Base-by-base conservation (phyloP, 2,329 filamentous ascomycete genomes). In the Thielaviopsis ethacetica region DNA sequence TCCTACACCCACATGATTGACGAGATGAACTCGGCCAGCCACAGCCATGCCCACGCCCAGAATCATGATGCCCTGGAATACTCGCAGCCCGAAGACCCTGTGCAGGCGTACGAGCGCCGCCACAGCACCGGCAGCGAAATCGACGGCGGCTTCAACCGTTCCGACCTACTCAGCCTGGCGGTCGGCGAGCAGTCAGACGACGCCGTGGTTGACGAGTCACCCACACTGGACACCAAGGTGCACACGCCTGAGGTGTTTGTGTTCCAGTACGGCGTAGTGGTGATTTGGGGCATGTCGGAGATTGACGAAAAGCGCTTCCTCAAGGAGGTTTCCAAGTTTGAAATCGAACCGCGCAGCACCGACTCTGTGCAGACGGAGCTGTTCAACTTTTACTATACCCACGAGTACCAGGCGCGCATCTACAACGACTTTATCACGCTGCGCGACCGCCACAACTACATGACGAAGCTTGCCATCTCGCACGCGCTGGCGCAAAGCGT, bases 381-480 rank as follows among this genome's bases (percentile, higher is more conserved):
- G 67, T 98, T 98, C 78, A 98, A 98, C 70, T 98, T 97, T 71
- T 98, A 98, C 75, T 97, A 98, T 74, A 97, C 93, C 2, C 82
- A 87, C 66, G 91, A 97, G 69, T 98, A 98, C 70, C 94, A 98
- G 72, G 89, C 93, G 22, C 85, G 93, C 56, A 98, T 98, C 70
- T 98, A 98, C 79, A 98, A 98, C 71, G 93, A 98, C 72, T 98
- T 98, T 67, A 98, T 98, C 71, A 93, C 88, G 2, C 73, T 98
- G 62, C 80, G 91, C 54, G 91, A 97, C 66, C 95, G 95, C 72
- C 84, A 84, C 67, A 95, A 95, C 71, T 95, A 97, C 74, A 97
- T 97, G 93, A 94, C 86, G 65, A 97, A 97, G 73, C 76, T 97
- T 44, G 90, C 91, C 59, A 97, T 97, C 68, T 95, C 89, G 17